phyloP scores from a whole-genome alignment of 331 rosid species.

The Arachis monticola region DNA sequence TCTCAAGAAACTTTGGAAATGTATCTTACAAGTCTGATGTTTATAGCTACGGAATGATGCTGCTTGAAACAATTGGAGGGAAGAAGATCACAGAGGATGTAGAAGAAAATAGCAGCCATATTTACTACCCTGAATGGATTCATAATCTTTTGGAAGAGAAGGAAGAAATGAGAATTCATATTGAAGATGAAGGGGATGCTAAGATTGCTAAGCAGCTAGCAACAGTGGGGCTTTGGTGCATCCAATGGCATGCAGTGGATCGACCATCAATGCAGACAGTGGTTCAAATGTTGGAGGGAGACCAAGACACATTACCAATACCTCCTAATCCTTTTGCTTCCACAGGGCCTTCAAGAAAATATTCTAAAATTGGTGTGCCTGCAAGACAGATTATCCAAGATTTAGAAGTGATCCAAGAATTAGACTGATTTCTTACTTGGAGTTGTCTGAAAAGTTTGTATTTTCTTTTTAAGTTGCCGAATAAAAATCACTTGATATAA shows the following conservation, averaged over 20 bases:
- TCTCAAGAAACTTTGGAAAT: slow-evolving; percentile 39
- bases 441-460: not conserved
- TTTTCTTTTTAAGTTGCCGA: not conserved
- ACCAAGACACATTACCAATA: slow-evolving; percentile 13
- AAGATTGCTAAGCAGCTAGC: slow-evolving; percentile 36
- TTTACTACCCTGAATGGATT: slow-evolving; percentile 46
- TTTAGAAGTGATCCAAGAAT: slow-evolving; percentile 35
- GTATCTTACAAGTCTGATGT: slow-evolving; percentile 43
- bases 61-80: slow-evolving; percentile 44
- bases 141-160: slow-evolving; percentile 38
- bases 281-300: slow-evolving; percentile 47
- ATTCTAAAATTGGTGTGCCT: not conserved
- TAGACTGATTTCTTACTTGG: not conserved
- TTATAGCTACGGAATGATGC: slow-evolving; percentile 46
- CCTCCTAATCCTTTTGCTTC: slow-evolving; percentile 50
- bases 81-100: slow-evolving; percentile 31
- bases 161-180: slow-evolving; percentile 29
- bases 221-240: slow-evolving; percentile 52
- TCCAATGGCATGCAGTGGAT: slow-evolving; percentile 47
- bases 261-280: slow-evolving; percentile 47
- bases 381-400: slow-evolving; percentile 10
- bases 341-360: not conserved
- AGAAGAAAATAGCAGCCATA: slow-evolving; percentile 26
- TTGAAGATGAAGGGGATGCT: slow-evolving; percentile 39
- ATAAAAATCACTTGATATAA: not conserved